Conservation (phyloP, 768 basidiomycete species). For the Psilocybe cubensis region DNA sequence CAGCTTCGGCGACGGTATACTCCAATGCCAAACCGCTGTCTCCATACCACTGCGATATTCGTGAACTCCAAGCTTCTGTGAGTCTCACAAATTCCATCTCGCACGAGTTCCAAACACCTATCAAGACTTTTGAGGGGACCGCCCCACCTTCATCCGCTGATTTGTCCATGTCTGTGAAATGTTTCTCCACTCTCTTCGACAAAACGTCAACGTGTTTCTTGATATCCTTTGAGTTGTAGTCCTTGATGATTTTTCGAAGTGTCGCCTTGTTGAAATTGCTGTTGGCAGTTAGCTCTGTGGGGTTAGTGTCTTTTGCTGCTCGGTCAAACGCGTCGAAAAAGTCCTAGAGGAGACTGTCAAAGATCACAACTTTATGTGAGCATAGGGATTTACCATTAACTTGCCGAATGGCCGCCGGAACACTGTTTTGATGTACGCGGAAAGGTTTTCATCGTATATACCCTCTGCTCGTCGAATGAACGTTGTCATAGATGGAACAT, state of each 20-base stretch:
- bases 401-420: conserved; percentile 86
- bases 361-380: neutral
- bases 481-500: conserved; percentile 59
- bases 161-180: conserved; percentile 85
- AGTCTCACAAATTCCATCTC: conserved; percentile 81
- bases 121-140: conserved; percentile 66
- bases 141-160: conserved; percentile 56
- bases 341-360: conserved; percentile 57
- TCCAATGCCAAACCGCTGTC: conserved; percentile 76
- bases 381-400: conserved; percentile 65
- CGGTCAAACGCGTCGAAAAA: conserved; percentile 93
- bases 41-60: conserved; percentile 80
- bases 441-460: conserved; percentile 90
- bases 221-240: conserved; percentile 86
- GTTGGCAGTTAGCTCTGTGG: conserved; percentile 77
- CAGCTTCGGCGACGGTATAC: conserved; percentile 74
- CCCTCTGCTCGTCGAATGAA: conserved; percentile 77
- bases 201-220: conserved; percentile 87
- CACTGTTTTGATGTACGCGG: conserved; percentile 84
- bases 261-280: conserved; percentile 74
- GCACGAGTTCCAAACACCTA: conserved; percentile 89
- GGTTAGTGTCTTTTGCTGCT: conserved; percentile 78
- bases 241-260: conserved; percentile 85
- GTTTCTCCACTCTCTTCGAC: conserved; percentile 93
- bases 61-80: conserved; percentile 66